Percentiles rank a stretch among this genome's conserved stretches.
Evolutionary conservation across 176 grass and related monocot genomes (phyloP).

Genomic region (Puya raimondii): DNA sequence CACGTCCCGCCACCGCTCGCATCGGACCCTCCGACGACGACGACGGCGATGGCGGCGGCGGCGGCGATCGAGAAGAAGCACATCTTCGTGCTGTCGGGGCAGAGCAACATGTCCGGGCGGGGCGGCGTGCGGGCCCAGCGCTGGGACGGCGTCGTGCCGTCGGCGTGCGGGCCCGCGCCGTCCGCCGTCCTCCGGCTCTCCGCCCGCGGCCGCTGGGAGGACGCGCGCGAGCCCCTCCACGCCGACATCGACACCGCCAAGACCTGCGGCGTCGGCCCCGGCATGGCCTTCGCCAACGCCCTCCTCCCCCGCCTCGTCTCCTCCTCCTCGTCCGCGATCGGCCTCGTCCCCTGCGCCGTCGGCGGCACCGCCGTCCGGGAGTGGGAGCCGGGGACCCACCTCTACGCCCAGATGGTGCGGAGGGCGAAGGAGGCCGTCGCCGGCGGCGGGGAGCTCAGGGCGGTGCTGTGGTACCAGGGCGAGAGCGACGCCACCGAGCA

Average conservation of each 20-base stretch:
- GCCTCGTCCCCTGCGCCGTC: constrained; percentile 68
- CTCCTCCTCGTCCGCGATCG: constrained; percentile 17
- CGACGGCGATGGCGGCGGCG: too few relatives aligned
- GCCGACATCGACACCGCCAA: constrained; percentile 63
- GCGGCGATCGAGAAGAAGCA: constrained; percentile 13
- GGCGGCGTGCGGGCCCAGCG: constrained; percentile 44
- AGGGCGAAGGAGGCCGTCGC: constrained; percentile 37
- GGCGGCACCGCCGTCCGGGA: constrained; percentile 71
- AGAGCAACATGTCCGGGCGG: constrained; percentile 92
- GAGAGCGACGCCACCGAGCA: constrained; percentile 62
- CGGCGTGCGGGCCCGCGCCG: constrained; percentile 38
- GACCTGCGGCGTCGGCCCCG: constrained; percentile 64
- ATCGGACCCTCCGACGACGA: too few relatives aligned
- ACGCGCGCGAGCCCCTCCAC: constrained; percentile 63
- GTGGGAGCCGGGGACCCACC: constrained; percentile 53
- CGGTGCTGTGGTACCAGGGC: constrained; percentile 88
- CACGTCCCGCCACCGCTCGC: too few relatives aligned
- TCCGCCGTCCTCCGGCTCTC: constrained; percentile 53
- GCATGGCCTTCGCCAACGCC: constrained; percentile 65
- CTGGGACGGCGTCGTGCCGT: constrained; percentile 69
- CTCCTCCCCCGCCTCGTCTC: constrained; percentile 25
- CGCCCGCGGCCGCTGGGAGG: constrained; percentile 39
- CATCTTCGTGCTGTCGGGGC: constrained; percentile 70
- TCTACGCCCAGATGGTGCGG: constrained; percentile 67
- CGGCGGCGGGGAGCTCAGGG: constrained; percentile 52